Base-by-base conservation (phyloP, 2,329 filamentous ascomycete species). In the Metarhizium sp. region DNA sequence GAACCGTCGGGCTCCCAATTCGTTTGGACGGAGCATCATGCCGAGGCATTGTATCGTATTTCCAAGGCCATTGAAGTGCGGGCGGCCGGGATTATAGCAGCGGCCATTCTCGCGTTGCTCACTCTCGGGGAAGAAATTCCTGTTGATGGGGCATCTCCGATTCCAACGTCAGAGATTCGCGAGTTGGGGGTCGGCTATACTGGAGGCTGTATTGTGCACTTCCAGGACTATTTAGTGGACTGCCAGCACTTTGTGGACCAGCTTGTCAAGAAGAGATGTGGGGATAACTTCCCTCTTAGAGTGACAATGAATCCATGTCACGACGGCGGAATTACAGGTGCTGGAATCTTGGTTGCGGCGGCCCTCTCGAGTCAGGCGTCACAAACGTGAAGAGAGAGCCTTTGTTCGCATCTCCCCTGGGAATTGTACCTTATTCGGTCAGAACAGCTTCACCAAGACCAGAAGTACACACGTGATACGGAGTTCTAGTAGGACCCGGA, bases 171-270 rank as follows among this genome's bases (percentile, higher is more conserved):
- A n/a, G 57, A 55, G 43, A 59, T 67, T 57, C 62, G 73, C 58
- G 85, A 89, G 61, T 68, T 92, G 34, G 84, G 89, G 1, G 86
- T 92, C 25, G 88, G 88, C 1, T 92, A 90, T 65, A 90, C 88
- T 0, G 88, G 88, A 36, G 86, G 87, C 6, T 90, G 88, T 64
- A 92, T 92, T 57, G 81, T 84, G n/a, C 83, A 88, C 63, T 90
- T 90, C 63, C 87, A 88, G 50, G 79, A 87, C 61, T 91, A 89
- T 69, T 74, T 88, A 46, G 71, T 74, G 48, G 85, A 87, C 62
- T 90, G 86, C 60, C 87, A 91, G 67, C 64, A 71, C 14, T 87
- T 87, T 64, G 76, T 92, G 51, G 83, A 90, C 62, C 66, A 69
- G 25, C 71, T 83, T 11, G 61, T 83, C 53, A 54, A 51, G 6